These are phyloP conservation scores for Moricandia arvensis DNA, from an alignment of 345 rosid genomes.

Conservation along the genomic window DNA sequence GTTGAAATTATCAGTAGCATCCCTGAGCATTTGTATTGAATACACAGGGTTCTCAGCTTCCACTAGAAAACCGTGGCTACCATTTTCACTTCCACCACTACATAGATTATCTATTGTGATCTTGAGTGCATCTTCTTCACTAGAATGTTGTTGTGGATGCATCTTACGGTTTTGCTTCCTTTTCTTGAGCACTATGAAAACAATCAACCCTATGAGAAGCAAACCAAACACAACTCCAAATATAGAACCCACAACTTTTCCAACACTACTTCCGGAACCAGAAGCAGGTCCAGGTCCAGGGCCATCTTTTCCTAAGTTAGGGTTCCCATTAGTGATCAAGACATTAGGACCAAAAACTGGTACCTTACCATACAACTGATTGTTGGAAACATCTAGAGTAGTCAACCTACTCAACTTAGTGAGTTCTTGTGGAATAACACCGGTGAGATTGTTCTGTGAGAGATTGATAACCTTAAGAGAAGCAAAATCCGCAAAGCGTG, in stretches of 20 bases:
- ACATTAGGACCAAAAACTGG: slow-evolving; percentile 44
- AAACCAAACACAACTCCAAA: slow-evolving; percentile 36
- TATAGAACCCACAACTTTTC: slow-evolving; percentile 43
- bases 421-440: slow-evolving; percentile 59
- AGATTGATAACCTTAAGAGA: slow-evolving; percentile 47
- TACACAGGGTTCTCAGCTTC: slow-evolving; percentile 40
- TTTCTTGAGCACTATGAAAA: slow-evolving; percentile 40
- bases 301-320: slow-evolving; percentile 50
- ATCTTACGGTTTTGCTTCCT: slow-evolving; percentile 47
- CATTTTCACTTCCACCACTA: slow-evolving; percentile 35
- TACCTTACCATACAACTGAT: slow-evolving; percentile 46
- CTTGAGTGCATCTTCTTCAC: slow-evolving; percentile 42
- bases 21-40: slow-evolving; percentile 41
- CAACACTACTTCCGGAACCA: slow-evolving; percentile 19
- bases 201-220: slow-evolving; percentile 31
- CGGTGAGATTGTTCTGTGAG: slow-evolving; percentile 46
- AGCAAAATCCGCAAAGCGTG: slow-evolving; percentile 38
- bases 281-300: slow-evolving; percentile 6
- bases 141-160: slow-evolving; percentile 39
- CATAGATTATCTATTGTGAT: slow-evolving; percentile 32
- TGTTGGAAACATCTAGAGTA: slow-evolving; percentile 53
- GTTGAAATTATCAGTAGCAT: slow-evolving; percentile 47
- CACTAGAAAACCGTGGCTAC: slow-evolving; percentile 35
- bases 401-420: slow-evolving; percentile 41
- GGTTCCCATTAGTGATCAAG: slow-evolving; percentile 46